Evolutionary conservation across 1,284 basidiomycete genomes (phyloP).

Genomic region (Melampsora occidentalis): DNA sequence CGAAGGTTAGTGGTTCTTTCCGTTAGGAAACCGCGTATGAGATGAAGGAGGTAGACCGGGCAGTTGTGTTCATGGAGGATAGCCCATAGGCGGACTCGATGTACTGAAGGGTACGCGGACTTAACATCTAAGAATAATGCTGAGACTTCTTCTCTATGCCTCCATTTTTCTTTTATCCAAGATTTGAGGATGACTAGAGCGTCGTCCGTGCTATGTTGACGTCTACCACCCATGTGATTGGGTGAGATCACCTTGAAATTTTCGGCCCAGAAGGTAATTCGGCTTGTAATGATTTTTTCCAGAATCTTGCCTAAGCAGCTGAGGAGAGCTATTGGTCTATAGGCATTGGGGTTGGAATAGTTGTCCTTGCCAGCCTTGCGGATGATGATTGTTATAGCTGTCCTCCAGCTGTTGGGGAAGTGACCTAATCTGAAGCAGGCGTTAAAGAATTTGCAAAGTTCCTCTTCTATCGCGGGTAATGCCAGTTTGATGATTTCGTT

Average conservation of each 20-base stretch:
- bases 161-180: neutral
- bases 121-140: neutral
- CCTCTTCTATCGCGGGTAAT: neutral
- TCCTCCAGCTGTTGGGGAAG: neutral
- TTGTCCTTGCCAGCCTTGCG: neutral
- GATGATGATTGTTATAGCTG: neutral
- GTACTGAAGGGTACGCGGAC: neutral
- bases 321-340: neutral
- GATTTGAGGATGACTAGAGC: no score
- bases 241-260: no score
- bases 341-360: neutral
- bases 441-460: neutral
- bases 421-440: neutral
- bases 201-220: no score
- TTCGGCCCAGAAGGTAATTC: neutral
- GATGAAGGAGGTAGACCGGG: no score
- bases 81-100: neutral
- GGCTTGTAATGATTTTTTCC: neutral
- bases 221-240: no score
- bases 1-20: neutral
- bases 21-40: no score
- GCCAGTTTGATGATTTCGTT: neutral
- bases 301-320: neutral
- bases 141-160: neutral
- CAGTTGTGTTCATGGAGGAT: no score